These are phyloP conservation scores for Actinidia polygama DNA, from an alignment of 179 eudicot species.

Conservation along the genomic window DNA sequence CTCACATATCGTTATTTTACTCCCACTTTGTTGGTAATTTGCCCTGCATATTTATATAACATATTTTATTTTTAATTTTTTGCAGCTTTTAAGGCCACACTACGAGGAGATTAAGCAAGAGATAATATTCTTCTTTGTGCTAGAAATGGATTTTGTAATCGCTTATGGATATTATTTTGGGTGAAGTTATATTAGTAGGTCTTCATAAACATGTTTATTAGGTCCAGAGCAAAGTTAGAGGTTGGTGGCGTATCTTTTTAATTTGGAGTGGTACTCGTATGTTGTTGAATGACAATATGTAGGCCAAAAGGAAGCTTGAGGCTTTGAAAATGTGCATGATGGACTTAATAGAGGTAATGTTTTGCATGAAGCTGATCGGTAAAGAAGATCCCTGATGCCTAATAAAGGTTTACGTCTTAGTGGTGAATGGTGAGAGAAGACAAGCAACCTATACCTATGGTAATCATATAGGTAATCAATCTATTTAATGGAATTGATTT, in stretches of 20 bases:
- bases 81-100: constrained; percentile 85
- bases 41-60: not conserved
- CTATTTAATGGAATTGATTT: not conserved
- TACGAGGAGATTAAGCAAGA: constrained; percentile 80
- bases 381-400: not conserved
- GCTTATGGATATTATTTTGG: not conserved
- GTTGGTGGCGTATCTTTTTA: not conserved
- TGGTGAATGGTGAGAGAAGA: not conserved
- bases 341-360: not conserved
- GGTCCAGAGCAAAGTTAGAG: not conserved
- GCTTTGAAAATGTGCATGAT: not conserved
- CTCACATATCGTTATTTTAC: constrained; percentile 6
- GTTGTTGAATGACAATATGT: not conserved
- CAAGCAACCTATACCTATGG: not conserved
- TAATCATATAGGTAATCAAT: not conserved
- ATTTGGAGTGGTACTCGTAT: not conserved
- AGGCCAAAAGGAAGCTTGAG: too few species aligned
- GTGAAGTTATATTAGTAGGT: not conserved
- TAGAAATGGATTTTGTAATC: not conserved
- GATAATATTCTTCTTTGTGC: too few species aligned
- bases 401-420: too few species aligned
- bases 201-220: not conserved
- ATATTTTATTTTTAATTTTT: constrained; percentile 14
- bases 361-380: not conserved
- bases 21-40: not conserved